Conservation (phyloP, 1,139 yeast genomes). For the Protomyces gravidus region DNA sequence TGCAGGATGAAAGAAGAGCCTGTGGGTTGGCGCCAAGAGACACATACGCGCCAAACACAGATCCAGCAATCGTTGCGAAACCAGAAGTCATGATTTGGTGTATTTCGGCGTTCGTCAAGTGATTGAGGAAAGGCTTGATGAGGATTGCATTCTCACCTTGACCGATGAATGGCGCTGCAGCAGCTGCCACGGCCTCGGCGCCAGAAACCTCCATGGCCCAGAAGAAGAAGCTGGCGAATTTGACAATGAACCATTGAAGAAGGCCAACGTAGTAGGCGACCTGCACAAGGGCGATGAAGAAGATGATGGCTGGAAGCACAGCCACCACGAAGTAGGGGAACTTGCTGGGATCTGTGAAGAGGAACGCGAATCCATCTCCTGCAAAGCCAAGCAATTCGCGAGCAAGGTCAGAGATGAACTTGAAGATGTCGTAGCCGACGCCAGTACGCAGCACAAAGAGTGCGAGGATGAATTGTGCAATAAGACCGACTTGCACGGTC, state of each 20-base stretch:
- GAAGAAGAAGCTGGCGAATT: constrained; percentile 58
- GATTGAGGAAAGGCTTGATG: constrained; percentile 60
- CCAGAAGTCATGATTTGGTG: constrained; percentile 66
- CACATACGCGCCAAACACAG: constrained; percentile 61
- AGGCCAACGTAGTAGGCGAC: constrained; percentile 59
- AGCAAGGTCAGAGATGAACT: constrained; percentile 59
- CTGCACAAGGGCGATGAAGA: constrained; percentile 62
- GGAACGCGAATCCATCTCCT: constrained; percentile 59
- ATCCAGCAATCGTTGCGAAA: constrained; percentile 64
- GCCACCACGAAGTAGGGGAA: constrained; percentile 54
- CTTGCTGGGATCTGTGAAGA: constrained; percentile 48
- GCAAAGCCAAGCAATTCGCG: constrained; percentile 60
- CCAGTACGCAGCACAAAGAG: constrained; percentile 59
- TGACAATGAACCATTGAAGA: constrained; percentile 59
- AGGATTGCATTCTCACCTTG: constrained; percentile 65
- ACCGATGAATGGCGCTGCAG: constrained; percentile 67
- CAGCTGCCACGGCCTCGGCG: constrained; percentile 65
- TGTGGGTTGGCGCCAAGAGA: constrained; percentile 62
- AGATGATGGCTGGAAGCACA: constrained; percentile 59
- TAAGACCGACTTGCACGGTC: constrained; percentile 59
- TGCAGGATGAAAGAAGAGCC: constrained; percentile 63
- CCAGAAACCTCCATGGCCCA: constrained; percentile 62
- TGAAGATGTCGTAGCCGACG: constrained; percentile 60
- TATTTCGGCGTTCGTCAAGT: constrained; percentile 58
- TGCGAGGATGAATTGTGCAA: constrained; percentile 60